A percentile compares a stretch with the other conserved stretches of the same genome.
Evolutionary conservation across 495 filamentous ascomycete species (phyloP).

Genomic region (Talaromyces nanjingensis): DNA sequence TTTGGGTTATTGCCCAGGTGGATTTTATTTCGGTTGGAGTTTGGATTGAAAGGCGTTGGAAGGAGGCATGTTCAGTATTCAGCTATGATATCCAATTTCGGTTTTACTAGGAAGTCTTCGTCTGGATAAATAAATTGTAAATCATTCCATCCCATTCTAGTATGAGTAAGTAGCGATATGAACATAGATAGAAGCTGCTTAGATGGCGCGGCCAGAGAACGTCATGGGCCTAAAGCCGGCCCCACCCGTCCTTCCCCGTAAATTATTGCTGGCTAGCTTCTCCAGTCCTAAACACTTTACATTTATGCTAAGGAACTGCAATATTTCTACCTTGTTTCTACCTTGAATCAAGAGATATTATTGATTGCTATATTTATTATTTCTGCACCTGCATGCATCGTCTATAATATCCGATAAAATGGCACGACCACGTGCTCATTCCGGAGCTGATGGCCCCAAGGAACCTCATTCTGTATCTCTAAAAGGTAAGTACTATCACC

Average conservation of each 20-base stretch:
- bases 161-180: no score
- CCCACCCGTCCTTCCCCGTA: neutral
- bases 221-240: neutral
- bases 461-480: conserved; percentile 80
- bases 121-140: neutral
- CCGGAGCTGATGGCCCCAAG: conserved; percentile 53
- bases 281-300: neutral
- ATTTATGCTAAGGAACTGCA: neutral
- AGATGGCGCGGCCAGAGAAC: neutral
- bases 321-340: neutral
- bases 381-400: neutral
- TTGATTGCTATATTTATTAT: neutral
- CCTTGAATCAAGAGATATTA: neutral
- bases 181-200: no score
- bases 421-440: conserved; percentile 39
- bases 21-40: neutral
- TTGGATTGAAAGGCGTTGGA: neutral
- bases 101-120: neutral
- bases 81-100: neutral
- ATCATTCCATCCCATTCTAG: no score
- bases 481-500: conserved; percentile 51
- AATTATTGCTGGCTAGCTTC: neutral
- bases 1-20: no score
- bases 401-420: conserved; percentile 14
- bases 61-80: neutral